Evolutionary conservation across 2,329 filamentous ascomycete species (phyloP).

Genomic region (Seiridium cupressi): DNA sequence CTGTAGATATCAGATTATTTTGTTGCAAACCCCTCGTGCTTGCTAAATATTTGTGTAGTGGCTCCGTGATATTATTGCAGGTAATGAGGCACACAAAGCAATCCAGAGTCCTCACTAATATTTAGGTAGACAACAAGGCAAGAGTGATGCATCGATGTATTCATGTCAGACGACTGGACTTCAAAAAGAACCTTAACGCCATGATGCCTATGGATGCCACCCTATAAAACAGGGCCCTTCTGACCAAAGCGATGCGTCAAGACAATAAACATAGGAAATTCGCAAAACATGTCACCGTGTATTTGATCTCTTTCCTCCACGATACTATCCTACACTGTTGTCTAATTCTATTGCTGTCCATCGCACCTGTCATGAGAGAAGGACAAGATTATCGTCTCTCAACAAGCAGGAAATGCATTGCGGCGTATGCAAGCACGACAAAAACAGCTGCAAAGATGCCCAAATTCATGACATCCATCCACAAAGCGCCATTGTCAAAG

Average conservation of each 20-base stretch:
- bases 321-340: constrained; percentile 7
- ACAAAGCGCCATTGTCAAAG: constrained; percentile 84
- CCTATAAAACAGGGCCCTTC: neutral
- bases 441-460: constrained; percentile 81
- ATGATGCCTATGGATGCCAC: constrained; percentile 1
- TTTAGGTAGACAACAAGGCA: neutral
- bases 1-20: neutral
- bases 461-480: constrained; percentile 79
- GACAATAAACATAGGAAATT: neutral
- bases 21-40: neutral
- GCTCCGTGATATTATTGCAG: neutral
- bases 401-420: constrained; percentile 91
- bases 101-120: neutral
- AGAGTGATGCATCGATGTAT: neutral
- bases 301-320: neutral
- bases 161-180: neutral
- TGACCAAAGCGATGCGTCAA: neutral
- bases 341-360: neutral
- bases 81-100: neutral
- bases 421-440: constrained; percentile 81
- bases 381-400: constrained; percentile 66
- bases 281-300: neutral
- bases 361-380: neutral
- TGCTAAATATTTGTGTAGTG: neutral
- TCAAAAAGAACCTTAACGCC: neutral